Base-by-base conservation (phyloP, 805 yeast species). In the Peterozyma xylosa region DNA sequence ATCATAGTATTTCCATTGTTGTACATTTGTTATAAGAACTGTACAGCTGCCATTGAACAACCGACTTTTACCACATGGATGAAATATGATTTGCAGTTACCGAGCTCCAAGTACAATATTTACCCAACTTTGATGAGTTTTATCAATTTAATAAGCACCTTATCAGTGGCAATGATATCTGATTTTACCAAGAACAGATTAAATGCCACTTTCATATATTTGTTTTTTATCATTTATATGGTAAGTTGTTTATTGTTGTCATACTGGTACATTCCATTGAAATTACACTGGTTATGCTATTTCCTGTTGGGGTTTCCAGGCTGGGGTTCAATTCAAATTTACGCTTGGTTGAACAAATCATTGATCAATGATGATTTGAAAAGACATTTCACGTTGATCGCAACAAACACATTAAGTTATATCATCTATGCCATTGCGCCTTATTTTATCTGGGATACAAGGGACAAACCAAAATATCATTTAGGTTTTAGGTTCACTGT, bases 281-380 rank as follows among this genome's bases (percentile, higher is more conserved):
- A 73, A 1, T 64, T 69, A 33, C 77, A 74, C 46, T 76, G 79
- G 76, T 57, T 70, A 9, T 60, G 70, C 11, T 78, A 73, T 54
- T 74, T 68, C 49, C 48, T 75, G 39, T 56, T 70, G 3, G 76
- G 76, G 2, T 54, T 71, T 13, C 78, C 79, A 9, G 60, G 71
- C 3, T 69, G 69, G 70, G 82, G 79, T 1, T 81, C 74, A 58
- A 80, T 81, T 2, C 66, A 72, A 49, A 72, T 76, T 11, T 76
- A 70, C 47, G 63, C 78, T 2, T 78, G 82, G 83, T 68, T 76
- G 33, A 77, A 77, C 52, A 60, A 75, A 33, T 51, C 69, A 21
- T 53, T 77, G 15, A 62, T 63, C 21, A 54, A 62, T 7, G 71
- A 72, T 47, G 76, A 71, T 52, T 55, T 64, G 67, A 61, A 65